Conservation (phyloP, 2,329 filamentous ascomycete species). For the Trichoderma cornu-damae region DNA sequence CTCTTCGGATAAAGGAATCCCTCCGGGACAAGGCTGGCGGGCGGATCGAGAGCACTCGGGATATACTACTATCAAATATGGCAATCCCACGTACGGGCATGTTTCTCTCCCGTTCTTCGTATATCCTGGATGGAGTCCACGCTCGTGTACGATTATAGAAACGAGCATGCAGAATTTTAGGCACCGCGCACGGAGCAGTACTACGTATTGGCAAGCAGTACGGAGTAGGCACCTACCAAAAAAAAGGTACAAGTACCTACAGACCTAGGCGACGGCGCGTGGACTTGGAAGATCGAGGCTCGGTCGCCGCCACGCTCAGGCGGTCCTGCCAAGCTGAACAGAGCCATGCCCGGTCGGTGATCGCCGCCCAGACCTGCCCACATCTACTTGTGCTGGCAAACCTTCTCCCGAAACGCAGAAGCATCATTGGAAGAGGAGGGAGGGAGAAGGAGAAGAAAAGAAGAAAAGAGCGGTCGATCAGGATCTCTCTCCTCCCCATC, state of each 20-base stretch:
- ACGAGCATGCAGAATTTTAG: background rate
- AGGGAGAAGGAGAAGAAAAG: background rate
- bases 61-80: background rate
- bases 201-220: too few relatives aligned
- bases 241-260: too few relatives aligned
- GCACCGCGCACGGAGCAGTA: background rate
- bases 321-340: background rate
- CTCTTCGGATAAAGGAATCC: background rate
- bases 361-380: background rate
- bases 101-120: background rate
- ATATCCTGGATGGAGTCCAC: background rate
- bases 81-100: background rate
- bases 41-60: background rate
- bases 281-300: constrained; percentile 1
- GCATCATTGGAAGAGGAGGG: background rate
- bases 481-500: constrained; percentile 5
- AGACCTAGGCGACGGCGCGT: too few relatives aligned
- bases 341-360: background rate
- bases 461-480: constrained; percentile 11
- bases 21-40: background rate
- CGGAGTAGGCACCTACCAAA: too few relatives aligned
- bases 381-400: background rate
- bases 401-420: background rate
- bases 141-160: constrained; percentile 8
- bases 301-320: background rate